A percentile compares a stretch with the other conserved stretches of the same genome.
phyloP scores from a whole-genome alignment of 208 protist species.

The Wallacemonas collosoma region DNA sequence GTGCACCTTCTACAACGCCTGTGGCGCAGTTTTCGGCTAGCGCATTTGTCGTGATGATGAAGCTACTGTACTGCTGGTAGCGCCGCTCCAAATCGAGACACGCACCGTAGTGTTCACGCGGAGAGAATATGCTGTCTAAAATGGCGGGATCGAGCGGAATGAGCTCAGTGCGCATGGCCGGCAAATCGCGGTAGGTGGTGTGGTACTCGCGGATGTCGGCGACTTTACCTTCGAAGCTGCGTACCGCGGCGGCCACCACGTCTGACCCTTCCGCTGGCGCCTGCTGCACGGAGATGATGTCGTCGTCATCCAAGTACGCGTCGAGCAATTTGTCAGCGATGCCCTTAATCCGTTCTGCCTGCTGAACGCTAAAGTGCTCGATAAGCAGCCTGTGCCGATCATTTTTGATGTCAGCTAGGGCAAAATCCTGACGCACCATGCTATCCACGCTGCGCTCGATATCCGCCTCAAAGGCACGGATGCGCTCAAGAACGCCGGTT shows the following conservation, averaged over 20 bases:
- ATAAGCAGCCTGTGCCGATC: conserved; percentile 72
- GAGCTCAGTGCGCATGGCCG: conserved; percentile 49
- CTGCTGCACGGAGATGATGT: conserved; percentile 65
- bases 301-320: conserved; percentile 85
- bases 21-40: conserved; percentile 22
- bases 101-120: conserved; percentile 61
- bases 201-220: conserved; percentile 88
- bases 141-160: conserved; percentile 46
- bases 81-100: conserved; percentile 80
- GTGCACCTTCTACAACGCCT: not conserved
- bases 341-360: conserved; percentile 45
- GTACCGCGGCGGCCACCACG: conserved; percentile 53
- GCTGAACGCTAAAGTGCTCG: conserved; percentile 76
- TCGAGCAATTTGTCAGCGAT: conserved; percentile 82
- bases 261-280: conserved; percentile 51
- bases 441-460: conserved; percentile 78
- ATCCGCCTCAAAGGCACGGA: conserved; percentile 80
- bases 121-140: conserved; percentile 61
- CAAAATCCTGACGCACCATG: conserved; percentile 84
- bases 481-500: conserved; percentile 73
- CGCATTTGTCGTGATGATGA: conserved; percentile 67
- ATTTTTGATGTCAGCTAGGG: conserved; percentile 55
- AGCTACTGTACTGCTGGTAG: conserved; percentile 73
- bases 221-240: conserved; percentile 73
- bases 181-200: conserved; percentile 69